Percentiles rank a stretch among this genome's conserved stretches.
phyloP scores from a whole-genome alignment of 2,329 filamentous ascomycete genomes.

The Chaetomium olivaceum region DNA sequence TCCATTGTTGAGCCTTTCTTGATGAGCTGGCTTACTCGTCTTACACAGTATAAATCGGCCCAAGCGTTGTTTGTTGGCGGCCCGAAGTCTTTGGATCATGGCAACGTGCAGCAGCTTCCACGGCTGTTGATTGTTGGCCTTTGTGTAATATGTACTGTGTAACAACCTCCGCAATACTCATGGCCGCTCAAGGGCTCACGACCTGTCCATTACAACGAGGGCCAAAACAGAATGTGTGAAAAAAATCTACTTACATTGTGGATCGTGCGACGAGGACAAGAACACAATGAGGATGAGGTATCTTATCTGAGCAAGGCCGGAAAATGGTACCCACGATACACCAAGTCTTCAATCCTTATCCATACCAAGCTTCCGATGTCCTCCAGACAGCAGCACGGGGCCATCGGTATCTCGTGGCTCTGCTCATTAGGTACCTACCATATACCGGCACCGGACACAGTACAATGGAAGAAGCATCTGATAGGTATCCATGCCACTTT shows the following conservation, averaged over 20 bases:
- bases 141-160: neutral
- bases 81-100: conserved; percentile 2
- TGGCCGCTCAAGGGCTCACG: neutral
- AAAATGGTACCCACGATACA: neutral
- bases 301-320: neutral
- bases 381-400: neutral
- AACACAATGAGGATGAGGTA: neutral
- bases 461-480: too few species aligned
- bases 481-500: too few species aligned
- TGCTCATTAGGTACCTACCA: too few species aligned
- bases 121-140: conserved; percentile 3
- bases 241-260: neutral
- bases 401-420: too few species aligned
- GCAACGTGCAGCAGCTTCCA: neutral
- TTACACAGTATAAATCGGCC: neutral
- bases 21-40: neutral
- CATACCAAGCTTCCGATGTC: neutral
- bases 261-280: neutral
- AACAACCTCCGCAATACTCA: neutral
- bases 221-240: too few species aligned
- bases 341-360: neutral
- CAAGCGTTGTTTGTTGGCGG: neutral
- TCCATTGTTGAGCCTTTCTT: neutral
- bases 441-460: too few species aligned
- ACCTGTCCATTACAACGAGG: neutral